Conservation (phyloP, 2,329 filamentous ascomycete species). For the Xylariaceae sp. region DNA sequence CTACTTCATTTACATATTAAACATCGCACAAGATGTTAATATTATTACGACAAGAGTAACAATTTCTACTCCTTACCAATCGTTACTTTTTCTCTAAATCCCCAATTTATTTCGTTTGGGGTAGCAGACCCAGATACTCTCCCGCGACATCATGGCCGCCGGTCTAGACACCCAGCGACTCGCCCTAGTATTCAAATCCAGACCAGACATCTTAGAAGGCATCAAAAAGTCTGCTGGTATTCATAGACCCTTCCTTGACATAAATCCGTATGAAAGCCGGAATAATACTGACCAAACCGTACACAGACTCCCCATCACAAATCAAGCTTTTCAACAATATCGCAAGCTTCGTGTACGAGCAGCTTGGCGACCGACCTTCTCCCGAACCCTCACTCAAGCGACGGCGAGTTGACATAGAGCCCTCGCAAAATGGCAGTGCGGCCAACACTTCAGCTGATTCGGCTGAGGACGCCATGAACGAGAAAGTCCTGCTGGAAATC, state of each 20-base stretch:
- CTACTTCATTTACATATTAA: not conserved
- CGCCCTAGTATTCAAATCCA: conserved; percentile 54
- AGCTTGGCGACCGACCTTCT: conserved; percentile 35
- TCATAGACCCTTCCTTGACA: conserved; percentile 13
- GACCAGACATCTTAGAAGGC: conserved; percentile 58
- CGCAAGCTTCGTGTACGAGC: conserved; percentile 52
- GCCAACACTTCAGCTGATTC: conserved; percentile 30
- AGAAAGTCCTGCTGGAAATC: conserved; percentile 59
- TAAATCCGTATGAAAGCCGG: not conserved
- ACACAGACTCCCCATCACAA: conserved; percentile 52
- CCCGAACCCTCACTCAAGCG: conserved; percentile 55
- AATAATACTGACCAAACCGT: conserved; percentile 10
- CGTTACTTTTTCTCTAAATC: not conserved
- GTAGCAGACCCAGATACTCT: conserved; percentile 5
- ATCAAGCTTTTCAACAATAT: conserved; percentile 61
- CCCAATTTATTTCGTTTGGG: not conserved
- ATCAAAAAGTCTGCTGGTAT: conserved; percentile 58
- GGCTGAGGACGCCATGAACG: conserved; percentile 47
- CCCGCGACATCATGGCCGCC: conserved; percentile 42
- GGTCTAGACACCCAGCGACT: conserved; percentile 55
- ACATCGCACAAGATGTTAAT: not conserved
- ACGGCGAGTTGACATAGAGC: conserved; percentile 52
- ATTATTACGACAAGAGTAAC: not conserved
- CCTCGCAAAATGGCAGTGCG: conserved; percentile 30
- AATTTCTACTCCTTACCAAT: not conserved